Evolutionary conservation across 2,329 filamentous ascomycete genomes (phyloP).

Genomic region (Epichloe glyceriae): DNA sequence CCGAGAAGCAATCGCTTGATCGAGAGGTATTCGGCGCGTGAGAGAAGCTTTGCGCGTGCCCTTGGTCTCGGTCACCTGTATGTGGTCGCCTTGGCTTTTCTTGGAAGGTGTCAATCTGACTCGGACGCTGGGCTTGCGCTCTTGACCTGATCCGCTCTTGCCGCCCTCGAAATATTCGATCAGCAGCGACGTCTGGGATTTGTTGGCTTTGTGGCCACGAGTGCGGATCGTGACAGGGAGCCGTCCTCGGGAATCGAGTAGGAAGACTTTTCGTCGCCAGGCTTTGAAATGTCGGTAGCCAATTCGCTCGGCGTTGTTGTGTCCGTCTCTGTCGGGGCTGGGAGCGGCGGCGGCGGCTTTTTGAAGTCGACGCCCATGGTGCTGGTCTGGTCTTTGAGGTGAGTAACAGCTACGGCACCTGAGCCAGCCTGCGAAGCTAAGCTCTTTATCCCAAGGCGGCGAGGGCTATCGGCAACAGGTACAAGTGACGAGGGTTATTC

Average conservation of each 20-base stretch:
- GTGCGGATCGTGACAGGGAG: constrained; percentile 84
- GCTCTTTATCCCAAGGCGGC: background rate
- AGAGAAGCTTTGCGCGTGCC: constrained; percentile 55
- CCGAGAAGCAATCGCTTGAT: constrained; percentile 25
- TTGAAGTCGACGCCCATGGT: constrained; percentile 44
- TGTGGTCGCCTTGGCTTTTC: constrained; percentile 56
- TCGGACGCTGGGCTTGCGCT: constrained; percentile 69
- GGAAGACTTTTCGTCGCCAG: constrained; percentile 56
- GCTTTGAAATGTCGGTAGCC: constrained; percentile 50
- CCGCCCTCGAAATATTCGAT: constrained; percentile 92
- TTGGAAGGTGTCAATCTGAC: constrained; percentile 70
- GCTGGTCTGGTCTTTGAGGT: constrained; percentile 12
- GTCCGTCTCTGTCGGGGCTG: constrained; percentile 65
- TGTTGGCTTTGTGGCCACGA: constrained; percentile 41
- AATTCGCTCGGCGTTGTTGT: constrained; percentile 51
- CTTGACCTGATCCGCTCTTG: constrained; percentile 44
- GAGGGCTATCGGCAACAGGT: background rate
- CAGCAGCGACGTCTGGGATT: constrained; percentile 78
- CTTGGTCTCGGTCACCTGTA: constrained; percentile 75
- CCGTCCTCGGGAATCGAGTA: constrained; percentile 78
- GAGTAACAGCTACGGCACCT: constrained; percentile 1
- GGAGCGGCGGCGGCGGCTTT: constrained; percentile 56
- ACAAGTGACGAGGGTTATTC: background rate
- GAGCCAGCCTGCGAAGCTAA: background rate
- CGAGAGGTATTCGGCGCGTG: constrained; percentile 40